phyloP scores from a whole-genome alignment of 108 stramenopile species.

The Hondaea fermentalgiana region DNA sequence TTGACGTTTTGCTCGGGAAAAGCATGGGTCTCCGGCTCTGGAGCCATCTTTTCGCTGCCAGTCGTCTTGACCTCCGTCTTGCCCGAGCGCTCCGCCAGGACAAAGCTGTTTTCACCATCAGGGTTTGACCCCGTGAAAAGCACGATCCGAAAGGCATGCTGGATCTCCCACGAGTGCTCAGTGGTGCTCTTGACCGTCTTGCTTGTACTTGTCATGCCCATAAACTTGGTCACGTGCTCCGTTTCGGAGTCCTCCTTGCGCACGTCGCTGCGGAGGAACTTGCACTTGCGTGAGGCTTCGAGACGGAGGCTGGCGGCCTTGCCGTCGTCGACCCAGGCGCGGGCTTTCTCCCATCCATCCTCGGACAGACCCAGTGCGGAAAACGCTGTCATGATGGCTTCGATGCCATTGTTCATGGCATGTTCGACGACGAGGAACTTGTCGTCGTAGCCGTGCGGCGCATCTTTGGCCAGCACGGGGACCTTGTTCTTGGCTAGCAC shows the following conservation, averaged over 20 bases:
- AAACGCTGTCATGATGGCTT: not conserved
- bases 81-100: not conserved
- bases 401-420: not conserved
- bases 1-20: not conserved
- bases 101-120: not conserved
- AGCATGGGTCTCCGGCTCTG: not conserved
- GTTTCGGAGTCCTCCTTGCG: not conserved
- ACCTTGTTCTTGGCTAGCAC: not conserved
- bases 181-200: not conserved
- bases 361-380: not conserved
- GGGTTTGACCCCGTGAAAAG: not conserved
- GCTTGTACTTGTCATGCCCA: not conserved
- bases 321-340: not conserved
- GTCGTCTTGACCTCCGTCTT: not conserved
- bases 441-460: not conserved
- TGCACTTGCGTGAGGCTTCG: not conserved
- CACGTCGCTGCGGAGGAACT: not conserved
- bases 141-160: not conserved
- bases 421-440: not conserved
- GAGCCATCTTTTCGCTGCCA: not conserved
- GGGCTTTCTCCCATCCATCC: too few relatives aligned
- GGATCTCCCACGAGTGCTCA: not conserved
- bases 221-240: not conserved
- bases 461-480: not conserved
- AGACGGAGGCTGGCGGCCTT: not conserved